A percentile compares a stretch with the other conserved stretches of the same genome.
Evolutionary conservation across 2,329 filamentous ascomycete genomes (phyloP).

Genomic region (Colletotrichum cordylinicola): DNA sequence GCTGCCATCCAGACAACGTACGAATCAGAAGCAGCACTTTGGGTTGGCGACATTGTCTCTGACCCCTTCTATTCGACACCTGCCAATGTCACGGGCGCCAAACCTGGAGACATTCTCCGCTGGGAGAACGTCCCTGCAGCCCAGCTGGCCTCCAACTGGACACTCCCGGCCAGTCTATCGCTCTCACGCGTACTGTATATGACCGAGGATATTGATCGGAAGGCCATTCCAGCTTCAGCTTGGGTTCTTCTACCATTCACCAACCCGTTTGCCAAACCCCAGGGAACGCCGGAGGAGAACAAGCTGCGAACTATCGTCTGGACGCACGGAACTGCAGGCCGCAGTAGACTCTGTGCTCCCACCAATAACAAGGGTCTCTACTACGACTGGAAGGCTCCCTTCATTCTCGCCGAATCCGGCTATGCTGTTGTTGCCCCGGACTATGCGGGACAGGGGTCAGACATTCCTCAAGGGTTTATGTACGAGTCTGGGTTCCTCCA

Average conservation of each 20-base stretch:
- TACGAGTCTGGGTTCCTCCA: slow-evolving; percentile 26
- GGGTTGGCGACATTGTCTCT: background rate
- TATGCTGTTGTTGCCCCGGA: slow-evolving; percentile 20
- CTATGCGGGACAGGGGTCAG: slow-evolving; percentile 15
- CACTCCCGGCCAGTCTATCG: slow-evolving; percentile 13
- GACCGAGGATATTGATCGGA: slow-evolving; percentile 23
- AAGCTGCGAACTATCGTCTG: slow-evolving; percentile 24
- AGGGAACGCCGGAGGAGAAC: background rate
- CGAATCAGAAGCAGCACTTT: background rate
- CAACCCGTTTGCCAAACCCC: background rate
- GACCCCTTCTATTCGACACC: slow-evolving; percentile 4
- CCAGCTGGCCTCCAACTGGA: slow-evolving; percentile 14
- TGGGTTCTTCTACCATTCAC: background rate
- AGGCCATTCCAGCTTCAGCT: slow-evolving; percentile 1
- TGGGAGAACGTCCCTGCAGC: slow-evolving; percentile 19
- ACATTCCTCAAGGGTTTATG: slow-evolving; percentile 26
- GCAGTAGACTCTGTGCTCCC: slow-evolving; percentile 25
- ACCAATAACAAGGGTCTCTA: slow-evolving; percentile 28
- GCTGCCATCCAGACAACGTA: slow-evolving; percentile 1
- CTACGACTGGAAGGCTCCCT: slow-evolving; percentile 28
- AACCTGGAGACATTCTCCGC: background rate
- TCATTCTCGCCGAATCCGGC: slow-evolving; percentile 21
- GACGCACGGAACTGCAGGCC: slow-evolving; percentile 30
- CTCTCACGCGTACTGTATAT: slow-evolving; percentile 16
- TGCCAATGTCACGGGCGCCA: background rate